phyloP scores from a whole-genome alignment of 164 flowering plant genomes.

The Chimonanthus salicifolius region DNA sequence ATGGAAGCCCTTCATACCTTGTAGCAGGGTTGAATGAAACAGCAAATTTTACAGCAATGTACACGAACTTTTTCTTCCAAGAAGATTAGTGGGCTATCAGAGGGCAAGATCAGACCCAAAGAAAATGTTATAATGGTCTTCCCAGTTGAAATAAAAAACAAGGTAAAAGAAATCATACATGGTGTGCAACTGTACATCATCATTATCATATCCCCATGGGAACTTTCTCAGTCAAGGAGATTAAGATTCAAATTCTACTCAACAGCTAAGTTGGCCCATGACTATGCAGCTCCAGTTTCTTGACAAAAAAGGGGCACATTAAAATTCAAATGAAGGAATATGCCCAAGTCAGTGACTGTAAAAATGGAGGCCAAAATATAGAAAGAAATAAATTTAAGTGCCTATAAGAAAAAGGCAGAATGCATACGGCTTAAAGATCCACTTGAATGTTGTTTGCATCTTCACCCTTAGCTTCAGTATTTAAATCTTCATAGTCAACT shows the following conservation, averaged over 20 bases:
- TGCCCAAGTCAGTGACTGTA: too few species aligned
- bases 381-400: not conserved
- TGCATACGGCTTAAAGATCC: conserved; percentile 7
- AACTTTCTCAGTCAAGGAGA: too few species aligned
- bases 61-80: too few species aligned
- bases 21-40: not conserved
- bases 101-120: too few species aligned
- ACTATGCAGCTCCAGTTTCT: not conserved
- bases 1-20: not conserved
- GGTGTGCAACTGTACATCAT: too few species aligned
- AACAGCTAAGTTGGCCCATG: too few species aligned
- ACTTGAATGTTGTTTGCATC: conserved; percentile 6
- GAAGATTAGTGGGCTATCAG: too few species aligned
- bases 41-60: not conserved
- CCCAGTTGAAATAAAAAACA: too few species aligned
- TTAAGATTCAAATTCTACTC: too few species aligned
- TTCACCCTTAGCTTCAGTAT: conserved; percentile 8
- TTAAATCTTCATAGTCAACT: conserved; percentile 15
- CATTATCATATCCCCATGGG: too few species aligned
- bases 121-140: too few species aligned
- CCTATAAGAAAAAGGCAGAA: not conserved
- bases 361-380: not conserved
- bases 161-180: too few species aligned
- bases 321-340: not conserved
- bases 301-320: not conserved